Evolutionary conservation across 1,139 yeast species (phyloP).

Genomic region (Diutina siamensis): DNA sequence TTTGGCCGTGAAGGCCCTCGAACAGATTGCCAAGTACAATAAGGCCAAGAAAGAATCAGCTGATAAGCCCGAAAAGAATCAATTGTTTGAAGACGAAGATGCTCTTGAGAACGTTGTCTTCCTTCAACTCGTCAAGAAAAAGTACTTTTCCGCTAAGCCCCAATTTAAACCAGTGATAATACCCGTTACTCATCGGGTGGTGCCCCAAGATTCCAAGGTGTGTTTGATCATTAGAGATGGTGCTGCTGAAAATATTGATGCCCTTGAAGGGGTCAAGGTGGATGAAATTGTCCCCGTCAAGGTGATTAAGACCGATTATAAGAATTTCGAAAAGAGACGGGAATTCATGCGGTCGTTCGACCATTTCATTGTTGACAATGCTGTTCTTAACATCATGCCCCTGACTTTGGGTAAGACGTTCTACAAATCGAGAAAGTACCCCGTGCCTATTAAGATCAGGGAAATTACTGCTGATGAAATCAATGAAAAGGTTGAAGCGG

Average conservation of each 20-base stretch:
- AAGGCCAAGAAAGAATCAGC: conserved; percentile 14
- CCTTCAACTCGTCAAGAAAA: conserved; percentile 48
- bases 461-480: conserved; percentile 47
- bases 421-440: conserved; percentile 50
- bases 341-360: conserved; percentile 51
- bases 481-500: conserved; percentile 46
- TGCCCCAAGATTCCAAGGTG: conserved; percentile 37
- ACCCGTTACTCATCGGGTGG: conserved; percentile 28
- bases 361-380: conserved; percentile 75
- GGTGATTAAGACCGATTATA: conserved; percentile 55
- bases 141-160: conserved; percentile 51
- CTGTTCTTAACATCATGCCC: conserved; percentile 70
- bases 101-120: conserved; percentile 39
- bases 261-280: conserved; percentile 50
- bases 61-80: conserved; percentile 13
- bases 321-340: conserved; percentile 62
- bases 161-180: conserved; percentile 65
- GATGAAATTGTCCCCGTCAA: conserved; percentile 40
- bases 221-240: conserved; percentile 68
- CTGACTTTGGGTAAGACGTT: conserved; percentile 72
- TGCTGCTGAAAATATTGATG: conserved; percentile 45
- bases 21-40: conserved; percentile 10
- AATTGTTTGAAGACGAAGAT: conserved; percentile 21
- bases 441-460: conserved; percentile 47
- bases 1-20: conserved; percentile 13